A percentile compares a stretch with the other conserved stretches of the same genome.
phyloP scores from a whole-genome alignment of 2,329 filamentous ascomycete genomes.

The Lecanicillium sp. region DNA sequence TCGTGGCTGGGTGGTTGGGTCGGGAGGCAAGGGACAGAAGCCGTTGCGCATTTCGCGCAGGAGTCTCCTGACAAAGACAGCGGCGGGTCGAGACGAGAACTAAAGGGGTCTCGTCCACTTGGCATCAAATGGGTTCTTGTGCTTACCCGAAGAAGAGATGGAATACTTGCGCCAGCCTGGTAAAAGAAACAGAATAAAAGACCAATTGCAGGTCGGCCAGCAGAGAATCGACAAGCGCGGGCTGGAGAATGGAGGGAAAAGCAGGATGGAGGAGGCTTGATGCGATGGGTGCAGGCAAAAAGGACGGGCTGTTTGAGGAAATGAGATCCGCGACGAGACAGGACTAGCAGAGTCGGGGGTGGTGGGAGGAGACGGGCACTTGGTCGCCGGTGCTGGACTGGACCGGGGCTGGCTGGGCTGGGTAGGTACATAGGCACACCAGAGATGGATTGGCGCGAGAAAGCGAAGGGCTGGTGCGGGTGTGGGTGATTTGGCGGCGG shows the following conservation, averaged over 20 bases:
- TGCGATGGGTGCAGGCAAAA: slow-evolving; percentile 11
- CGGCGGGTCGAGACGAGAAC: too few species aligned
- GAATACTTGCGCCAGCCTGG: slow-evolving; percentile 1
- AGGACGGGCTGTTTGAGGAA: slow-evolving; percentile 4
- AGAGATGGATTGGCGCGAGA: too few species aligned
- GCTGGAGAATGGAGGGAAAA: slow-evolving; percentile 11
- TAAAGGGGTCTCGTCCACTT: too few species aligned
- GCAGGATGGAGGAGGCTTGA: slow-evolving; percentile 7
- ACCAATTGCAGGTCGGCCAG: slow-evolving; percentile 11
- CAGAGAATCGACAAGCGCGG: slow-evolving; percentile 15
- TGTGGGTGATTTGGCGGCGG: too few species aligned
- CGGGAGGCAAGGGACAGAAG: background rate
- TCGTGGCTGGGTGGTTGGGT: background rate
- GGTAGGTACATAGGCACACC: too few species aligned
- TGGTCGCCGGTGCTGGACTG: too few species aligned
- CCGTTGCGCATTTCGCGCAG: too few species aligned
- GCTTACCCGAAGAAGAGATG: slow-evolving; percentile 1
- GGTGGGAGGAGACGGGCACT: background rate
- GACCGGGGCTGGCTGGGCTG: too few species aligned
- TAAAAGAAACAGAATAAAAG: slow-evolving; percentile 13
- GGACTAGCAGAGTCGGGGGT: slow-evolving; percentile 4
- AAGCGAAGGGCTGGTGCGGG: too few species aligned
- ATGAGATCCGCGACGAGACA: slow-evolving; percentile 10
- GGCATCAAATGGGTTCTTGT: too few species aligned
- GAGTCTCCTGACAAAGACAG: too few species aligned